Conservation (phyloP, 202 grass and related monocot genomes). For the Setaria viridis region DNA sequence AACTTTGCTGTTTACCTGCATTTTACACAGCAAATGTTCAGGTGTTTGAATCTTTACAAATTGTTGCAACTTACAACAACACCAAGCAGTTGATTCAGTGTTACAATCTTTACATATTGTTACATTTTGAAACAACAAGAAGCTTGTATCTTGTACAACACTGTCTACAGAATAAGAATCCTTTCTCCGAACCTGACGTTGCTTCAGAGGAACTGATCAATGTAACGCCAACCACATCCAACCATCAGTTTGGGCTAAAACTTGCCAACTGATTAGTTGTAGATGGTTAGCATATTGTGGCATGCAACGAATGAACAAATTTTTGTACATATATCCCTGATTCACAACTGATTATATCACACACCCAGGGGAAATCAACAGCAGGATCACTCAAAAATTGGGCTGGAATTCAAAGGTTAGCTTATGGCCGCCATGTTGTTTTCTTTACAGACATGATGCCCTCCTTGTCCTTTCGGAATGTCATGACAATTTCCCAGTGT, state of each 20-base stretch:
- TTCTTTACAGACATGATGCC: slow-evolving; percentile 85
- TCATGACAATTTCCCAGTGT: slow-evolving; percentile 92
- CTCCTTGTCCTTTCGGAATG: slow-evolving; percentile 81
- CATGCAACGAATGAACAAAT: slow-evolving; percentile 47
- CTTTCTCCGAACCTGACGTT: background rate
- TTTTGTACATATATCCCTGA: slow-evolving; percentile 26
- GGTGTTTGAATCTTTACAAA: slow-evolving; percentile 12
- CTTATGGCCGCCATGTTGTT: slow-evolving; percentile 80
- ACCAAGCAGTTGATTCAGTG: slow-evolving; percentile 12
- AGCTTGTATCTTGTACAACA: background rate
- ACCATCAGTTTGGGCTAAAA: slow-evolving; percentile 4
- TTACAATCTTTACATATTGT: slow-evolving; percentile 35
- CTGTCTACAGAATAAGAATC: background rate
- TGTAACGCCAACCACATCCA: background rate
- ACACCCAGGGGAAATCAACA: background rate
- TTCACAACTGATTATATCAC: slow-evolving; percentile 29
- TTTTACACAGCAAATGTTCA: slow-evolving; percentile 12
- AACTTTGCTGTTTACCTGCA: slow-evolving; percentile 2
- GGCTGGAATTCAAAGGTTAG: slow-evolving; percentile 17
- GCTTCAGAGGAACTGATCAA: slow-evolving; percentile 4
- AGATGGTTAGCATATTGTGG: slow-evolving; percentile 14
- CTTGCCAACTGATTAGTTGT: background rate
- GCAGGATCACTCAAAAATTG: slow-evolving; percentile 34
- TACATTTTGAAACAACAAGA: slow-evolving; percentile 38
- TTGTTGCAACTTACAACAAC: slow-evolving; percentile 23